A percentile compares a stretch with the other conserved stretches of the same genome.
Evolutionary conservation across 768 basidiomycete species (phyloP).

Genomic region (Lentinula detonsa): DNA sequence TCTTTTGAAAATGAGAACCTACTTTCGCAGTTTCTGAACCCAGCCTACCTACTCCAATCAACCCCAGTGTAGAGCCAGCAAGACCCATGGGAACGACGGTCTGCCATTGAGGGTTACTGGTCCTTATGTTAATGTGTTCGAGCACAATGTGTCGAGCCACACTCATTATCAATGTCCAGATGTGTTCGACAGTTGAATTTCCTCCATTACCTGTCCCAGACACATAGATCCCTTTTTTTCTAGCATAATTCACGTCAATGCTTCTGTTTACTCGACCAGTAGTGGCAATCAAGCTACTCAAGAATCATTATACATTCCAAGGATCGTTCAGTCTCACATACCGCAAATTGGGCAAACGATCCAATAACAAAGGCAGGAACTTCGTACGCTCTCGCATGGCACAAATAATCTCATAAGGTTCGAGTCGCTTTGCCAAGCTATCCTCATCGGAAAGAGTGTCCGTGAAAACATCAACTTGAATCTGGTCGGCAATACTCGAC

Average conservation of each 20-base stretch:
- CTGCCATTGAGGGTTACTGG: conserved; percentile 48
- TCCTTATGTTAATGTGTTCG: conserved; percentile 45
- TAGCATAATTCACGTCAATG: conserved; percentile 44
- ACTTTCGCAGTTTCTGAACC: conserved; percentile 49
- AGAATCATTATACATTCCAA: not conserved
- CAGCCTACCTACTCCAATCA: conserved; percentile 57
- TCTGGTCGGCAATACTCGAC: conserved; percentile 33
- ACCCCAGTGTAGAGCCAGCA: conserved; percentile 47
- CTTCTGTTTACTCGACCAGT: conserved; percentile 45
- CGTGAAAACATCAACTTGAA: conserved; percentile 38
- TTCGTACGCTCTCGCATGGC: conserved; percentile 66
- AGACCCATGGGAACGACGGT: conserved; percentile 43
- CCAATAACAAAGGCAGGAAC: conserved; percentile 42
- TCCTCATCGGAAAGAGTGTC: conserved; percentile 51
- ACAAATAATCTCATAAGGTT: conserved; percentile 50
- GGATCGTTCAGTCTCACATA: conserved; percentile 12
- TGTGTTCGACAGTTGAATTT: conserved; percentile 54
- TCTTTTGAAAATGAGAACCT: conserved; percentile 7
- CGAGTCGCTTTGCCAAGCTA: conserved; percentile 39
- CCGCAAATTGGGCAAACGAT: conserved; percentile 52
- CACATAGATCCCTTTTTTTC: conserved; percentile 42
- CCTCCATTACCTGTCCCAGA: conserved; percentile 40
- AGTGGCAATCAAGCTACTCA: conserved; percentile 45
- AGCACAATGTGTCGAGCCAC: conserved; percentile 40
- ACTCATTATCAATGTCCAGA: conserved; percentile 55